These are phyloP conservation scores for Cryptococcus sp. DNA, from an alignment of 1,284 basidiomycete species.

Conservation along the genomic window DNA sequence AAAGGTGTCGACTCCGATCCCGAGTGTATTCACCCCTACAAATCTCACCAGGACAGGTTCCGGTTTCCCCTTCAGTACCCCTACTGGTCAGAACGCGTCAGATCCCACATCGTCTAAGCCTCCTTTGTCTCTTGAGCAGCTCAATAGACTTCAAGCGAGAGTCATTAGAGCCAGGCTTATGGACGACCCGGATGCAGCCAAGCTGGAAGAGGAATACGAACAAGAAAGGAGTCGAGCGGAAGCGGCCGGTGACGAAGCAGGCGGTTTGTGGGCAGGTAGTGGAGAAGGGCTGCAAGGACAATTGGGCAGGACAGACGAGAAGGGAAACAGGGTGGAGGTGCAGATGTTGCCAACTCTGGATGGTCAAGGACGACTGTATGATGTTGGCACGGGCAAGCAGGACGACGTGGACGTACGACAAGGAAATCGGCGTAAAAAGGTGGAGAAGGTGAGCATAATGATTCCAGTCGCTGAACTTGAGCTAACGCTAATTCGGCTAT, in stretches of 20 bases:
- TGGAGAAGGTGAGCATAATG: constrained; percentile 62
- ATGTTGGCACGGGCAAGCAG: constrained; percentile 68
- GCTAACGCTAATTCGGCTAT: background rate
- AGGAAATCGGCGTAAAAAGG: constrained; percentile 73
- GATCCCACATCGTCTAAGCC: constrained; percentile 42
- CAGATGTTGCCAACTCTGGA: constrained; percentile 91
- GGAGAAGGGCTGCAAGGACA: constrained; percentile 33
- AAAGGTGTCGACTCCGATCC: constrained; percentile 68
- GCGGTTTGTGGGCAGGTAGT: constrained; percentile 45
- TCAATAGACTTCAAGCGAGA: constrained; percentile 91
- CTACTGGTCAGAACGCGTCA: background rate
- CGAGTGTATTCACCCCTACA: constrained; percentile 81
- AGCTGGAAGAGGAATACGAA: constrained; percentile 83
- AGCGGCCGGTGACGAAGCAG: constrained; percentile 49
- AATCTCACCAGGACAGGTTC: constrained; percentile 36
- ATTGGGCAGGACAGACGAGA: constrained; percentile 38
- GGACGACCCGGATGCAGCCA: constrained; percentile 67
- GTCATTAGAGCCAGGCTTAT: constrained; percentile 88
- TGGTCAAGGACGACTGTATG: constrained; percentile 81
- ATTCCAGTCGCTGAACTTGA: too few species aligned
- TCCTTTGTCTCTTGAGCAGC: constrained; percentile 57
- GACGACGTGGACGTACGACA: constrained; percentile 53
- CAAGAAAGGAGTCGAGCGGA: constrained; percentile 58
- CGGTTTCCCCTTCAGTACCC: constrained; percentile 28
- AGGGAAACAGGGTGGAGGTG: constrained; percentile 56